Conservation (phyloP, 805 yeast species). For the Candida easanensis region DNA sequence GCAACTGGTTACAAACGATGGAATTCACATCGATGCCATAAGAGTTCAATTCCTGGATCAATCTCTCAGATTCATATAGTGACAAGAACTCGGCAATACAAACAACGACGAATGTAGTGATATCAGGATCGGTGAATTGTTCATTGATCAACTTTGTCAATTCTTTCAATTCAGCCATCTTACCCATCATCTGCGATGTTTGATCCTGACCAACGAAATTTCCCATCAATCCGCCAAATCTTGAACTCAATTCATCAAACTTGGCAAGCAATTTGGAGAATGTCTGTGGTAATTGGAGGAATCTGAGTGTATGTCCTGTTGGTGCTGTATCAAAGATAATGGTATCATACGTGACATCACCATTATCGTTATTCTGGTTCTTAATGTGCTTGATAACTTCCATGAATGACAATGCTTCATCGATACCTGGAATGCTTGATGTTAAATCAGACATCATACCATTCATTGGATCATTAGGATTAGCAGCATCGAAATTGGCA, state of each 20-base stretch:
- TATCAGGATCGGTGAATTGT: constrained; percentile 93
- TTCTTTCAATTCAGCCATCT: constrained; percentile 75
- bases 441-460: constrained; percentile 87
- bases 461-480: constrained; percentile 53
- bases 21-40: constrained; percentile 97
- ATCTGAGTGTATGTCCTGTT: constrained; percentile 96
- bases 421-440: constrained; percentile 96
- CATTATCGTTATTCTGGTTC: constrained; percentile 49
- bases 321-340: constrained; percentile 99
- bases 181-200: constrained; percentile 66
- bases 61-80: constrained; percentile 93
- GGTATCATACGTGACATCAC: constrained; percentile 61
- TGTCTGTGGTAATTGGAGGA: constrained; percentile 91
- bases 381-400: constrained; percentile 97
- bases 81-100: constrained; percentile 97
- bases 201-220: constrained; percentile 56
- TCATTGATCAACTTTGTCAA: constrained; percentile 85
- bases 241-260: constrained; percentile 80
- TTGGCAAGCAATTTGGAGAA: constrained; percentile 83
- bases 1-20: constrained; percentile 90
- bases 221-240: constrained; percentile 87
- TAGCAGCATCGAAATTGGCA: constrained; percentile 37
- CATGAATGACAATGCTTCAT: constrained; percentile 96
- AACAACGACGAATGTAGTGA: constrained; percentile 94
- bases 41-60: constrained; percentile 93